These are phyloP conservation scores for Stachybotrys chartarum DNA, from an alignment of 2,329 filamentous ascomycete genomes.

Conservation along the genomic window DNA sequence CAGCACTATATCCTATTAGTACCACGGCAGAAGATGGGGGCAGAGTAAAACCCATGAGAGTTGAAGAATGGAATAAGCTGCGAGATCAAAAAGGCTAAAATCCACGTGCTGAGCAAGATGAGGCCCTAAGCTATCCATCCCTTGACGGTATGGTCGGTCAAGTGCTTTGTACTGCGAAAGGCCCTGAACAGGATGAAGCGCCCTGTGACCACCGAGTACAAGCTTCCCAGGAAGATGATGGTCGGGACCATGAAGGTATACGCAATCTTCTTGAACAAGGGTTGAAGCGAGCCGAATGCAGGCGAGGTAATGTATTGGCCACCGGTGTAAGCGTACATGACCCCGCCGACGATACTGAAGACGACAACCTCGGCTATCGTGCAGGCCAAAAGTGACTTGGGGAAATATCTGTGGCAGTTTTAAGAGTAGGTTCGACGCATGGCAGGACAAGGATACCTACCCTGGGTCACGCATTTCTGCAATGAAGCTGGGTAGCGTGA, in stretches of 20 bases:
- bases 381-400: constrained; percentile 85
- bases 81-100: constrained; percentile 83
- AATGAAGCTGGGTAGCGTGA: constrained; percentile 89
- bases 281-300: constrained; percentile 76
- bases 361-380: constrained; percentile 83
- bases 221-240: constrained; percentile 81
- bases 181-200: constrained; percentile 89
- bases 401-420: constrained; percentile 61
- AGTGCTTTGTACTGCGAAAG: constrained; percentile 73
- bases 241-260: constrained; percentile 97
- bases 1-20: constrained; percentile 35
- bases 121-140: constrained; percentile 75
- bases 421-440: constrained; percentile 28
- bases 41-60: constrained; percentile 52
- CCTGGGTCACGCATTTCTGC: constrained; percentile 75
- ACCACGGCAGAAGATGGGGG: background rate
- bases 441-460: constrained; percentile 13
- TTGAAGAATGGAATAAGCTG: constrained; percentile 93
- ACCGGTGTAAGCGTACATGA: constrained; percentile 80
- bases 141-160: constrained; percentile 70
- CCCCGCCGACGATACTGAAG: constrained; percentile 72
- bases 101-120: constrained; percentile 66
- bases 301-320: constrained; percentile 84
- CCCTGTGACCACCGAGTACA: constrained; percentile 85
- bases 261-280: constrained; percentile 76